Base-by-base conservation (phyloP, 106 monocot genomes). In the Dendrobium nobile region DNA sequence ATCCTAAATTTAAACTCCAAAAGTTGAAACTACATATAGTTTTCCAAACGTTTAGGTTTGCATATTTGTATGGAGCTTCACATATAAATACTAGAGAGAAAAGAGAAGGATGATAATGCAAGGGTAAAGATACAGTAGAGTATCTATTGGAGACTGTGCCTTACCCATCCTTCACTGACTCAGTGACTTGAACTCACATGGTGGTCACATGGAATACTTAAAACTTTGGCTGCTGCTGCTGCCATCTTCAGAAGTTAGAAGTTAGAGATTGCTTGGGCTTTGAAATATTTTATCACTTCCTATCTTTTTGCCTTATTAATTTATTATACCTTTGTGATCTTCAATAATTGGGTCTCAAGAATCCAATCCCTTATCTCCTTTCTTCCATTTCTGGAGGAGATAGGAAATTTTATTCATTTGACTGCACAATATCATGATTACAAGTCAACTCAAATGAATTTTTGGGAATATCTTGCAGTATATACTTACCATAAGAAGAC, bases 201-300 rank as follows among this genome's bases (percentile, higher is more conserved):
- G 43, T n/a, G n/a, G 43, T 74, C 74, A 74, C 41, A 43, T 74
- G 74, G 74, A 74, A n/a, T n/a, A 42, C 43, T 70, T 70, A 74
- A 20, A 20, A 73, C 73, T 40, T 40, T 4, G 41, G 41, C 73
- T 33, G 15, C 41, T 41, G 72, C 41, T 31, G 13, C 43, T 42
- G 43, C 42, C 41, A 19, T 74, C 28, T 74, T 44, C 13, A 74
- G 3, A 73, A 73, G 40, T 17, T 33, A 73, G 20, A 74, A 41
- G 9, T 7, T 20, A 43, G 9, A 44, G 74, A 16, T 40, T 72
- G 1, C 17, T 13, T 40, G 27, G 33, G 33, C 10, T 70, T 37
- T 70, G 33, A 37, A 70, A 9, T 70, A 61, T 61, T n/a, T 31
- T 31, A 70, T 70, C 33, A 33, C 11, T 37, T 70, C 33, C 9